phyloP scores from a whole-genome alignment of 331 rosid genomes.

The Arachis monticola region DNA sequence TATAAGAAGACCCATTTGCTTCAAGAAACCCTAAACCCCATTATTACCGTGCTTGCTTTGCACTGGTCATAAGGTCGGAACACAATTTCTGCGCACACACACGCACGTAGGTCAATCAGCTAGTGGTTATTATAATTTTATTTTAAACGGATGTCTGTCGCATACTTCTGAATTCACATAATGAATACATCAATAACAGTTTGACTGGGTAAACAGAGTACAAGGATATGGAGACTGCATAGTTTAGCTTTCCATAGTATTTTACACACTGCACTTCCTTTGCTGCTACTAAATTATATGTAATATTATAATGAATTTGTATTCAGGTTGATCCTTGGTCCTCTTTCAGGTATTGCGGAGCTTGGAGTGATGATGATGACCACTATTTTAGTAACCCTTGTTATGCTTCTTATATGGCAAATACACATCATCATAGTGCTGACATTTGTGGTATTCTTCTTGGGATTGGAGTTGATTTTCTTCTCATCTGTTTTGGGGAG shows the following conservation, averaged over 20 bases:
- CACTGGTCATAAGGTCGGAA: conserved; percentile 14
- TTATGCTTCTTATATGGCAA: conserved; percentile 99
- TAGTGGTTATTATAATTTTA: conserved; percentile 7
- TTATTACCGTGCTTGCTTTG: conserved; percentile 21
- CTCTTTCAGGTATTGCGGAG: conserved; percentile 90
- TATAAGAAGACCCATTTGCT: conserved; percentile 15
- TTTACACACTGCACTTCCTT: conserved; percentile 12
- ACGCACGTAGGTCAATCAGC: conserved; percentile 5
- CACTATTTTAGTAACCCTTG: conserved; percentile 81
- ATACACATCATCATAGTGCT: conserved; percentile 76
- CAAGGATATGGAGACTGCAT: neutral
- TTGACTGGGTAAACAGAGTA: conserved; percentile 21
- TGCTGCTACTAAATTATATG: neutral
- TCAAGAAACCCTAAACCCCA: conserved; percentile 4
- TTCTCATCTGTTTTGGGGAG: conserved; percentile 91
- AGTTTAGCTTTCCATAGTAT: conserved; percentile 24
- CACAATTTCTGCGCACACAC: neutral
- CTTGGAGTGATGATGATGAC: conserved; percentile 98
- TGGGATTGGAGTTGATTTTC: conserved; percentile 86
- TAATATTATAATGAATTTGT: conserved; percentile 19
- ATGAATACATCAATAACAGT: conserved; percentile 30
- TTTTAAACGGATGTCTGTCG: conserved; percentile 10
- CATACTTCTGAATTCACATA: conserved; percentile 10
- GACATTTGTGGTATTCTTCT: conserved; percentile 66
- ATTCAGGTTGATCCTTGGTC: conserved; percentile 30